Base-by-base conservation (phyloP, 441 rosid genomes). In the Erysimum pusillum region DNA sequence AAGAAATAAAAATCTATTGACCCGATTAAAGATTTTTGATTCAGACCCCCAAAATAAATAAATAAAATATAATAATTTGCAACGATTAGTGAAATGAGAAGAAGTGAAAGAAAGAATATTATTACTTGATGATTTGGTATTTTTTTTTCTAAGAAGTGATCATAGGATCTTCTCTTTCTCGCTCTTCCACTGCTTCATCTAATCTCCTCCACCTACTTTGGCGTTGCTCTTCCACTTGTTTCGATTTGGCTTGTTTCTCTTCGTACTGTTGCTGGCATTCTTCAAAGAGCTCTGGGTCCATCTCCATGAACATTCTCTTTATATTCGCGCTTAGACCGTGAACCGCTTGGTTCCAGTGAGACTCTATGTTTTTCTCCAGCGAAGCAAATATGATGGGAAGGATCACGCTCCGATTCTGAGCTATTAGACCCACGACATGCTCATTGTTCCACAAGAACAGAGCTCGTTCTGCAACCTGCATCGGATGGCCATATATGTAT, bases 401-500 rank as follows among this genome's bases (percentile, higher is more conserved):
- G 63, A 92, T 76, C 49, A 83, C 93, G 32, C 79, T 66, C 32
- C 93, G 79, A 65, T 92, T 90, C 82, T 94, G 97, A 20, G 96
- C 96, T 0, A 91, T 90, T 78, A 94, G 74, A 80, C 81, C 81
- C 71, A 91, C 99, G 0, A 94, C 78, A 73, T 92, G 97, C 79
- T 94, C 99, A 41, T 88, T 94, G 75, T 94, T 94, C 99, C 99
- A 94, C 77, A 94, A 84, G 82, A 94, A 94, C 56, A 94, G 88
- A 56, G 99, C 85, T 79, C 99, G 85, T 76, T 94, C 99, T 25
- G 99, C 90, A 69, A 94, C 98, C 98, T 94, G 89, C 80, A 85
- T 76, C 9, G 20, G 49, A 75, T 58, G 66, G 34, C 71, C 25
- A 9, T 13, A 1, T 20, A 41, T 25, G 57, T 9, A 28, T 56